Base-by-base conservation (phyloP, 139 green algal species). In the Nannochloris sp. region DNA sequence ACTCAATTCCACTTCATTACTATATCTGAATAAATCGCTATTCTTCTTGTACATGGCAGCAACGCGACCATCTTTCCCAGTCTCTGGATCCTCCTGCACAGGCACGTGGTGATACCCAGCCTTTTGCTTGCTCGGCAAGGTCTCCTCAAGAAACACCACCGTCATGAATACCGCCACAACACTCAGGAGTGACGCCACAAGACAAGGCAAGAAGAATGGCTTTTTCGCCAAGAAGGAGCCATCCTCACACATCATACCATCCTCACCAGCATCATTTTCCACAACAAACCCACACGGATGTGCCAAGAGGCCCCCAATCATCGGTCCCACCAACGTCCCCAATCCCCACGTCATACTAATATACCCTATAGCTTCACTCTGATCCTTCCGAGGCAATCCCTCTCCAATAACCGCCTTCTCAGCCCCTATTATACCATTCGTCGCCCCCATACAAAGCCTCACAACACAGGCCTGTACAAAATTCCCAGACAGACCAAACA, bases 381-480 rank as follows among this genome's bases (percentile, higher is more conserved):
- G 71, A 14, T 29, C 29, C 20, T 43, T 40, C 1, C 33, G 25
- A 5, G 26, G 16, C 20, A 60, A 51, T 1, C 10, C 53, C 49
- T 81, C 73, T 17, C 69, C 77, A 20, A 83, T 69, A 50, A 83
- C 82, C 9, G 73, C 61, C 65, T 83, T 83, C 29, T 73, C 23
- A 13, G 67, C 66, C 3, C 68, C 78, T 12, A 91, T 78, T 53
- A 88, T 82, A 31, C 69, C 81, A 48, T 90, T 91, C 63, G 87
- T 68, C 23, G 80, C 58, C 10, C 85, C 85, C 10, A 71, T 79
- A 23, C 77, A 69, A 1, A 69, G 43, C 0, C 84, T 60, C 0
- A 73, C 61, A 3, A 62, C 37, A 17, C 75, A 11, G 2, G 84
- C 84, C 23, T 51, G 31, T 9, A 6, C 30, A 37, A 81, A 88